phyloP scores from a whole-genome alignment of 352 stramenopile species.

The Globisporangium nagaii region DNA sequence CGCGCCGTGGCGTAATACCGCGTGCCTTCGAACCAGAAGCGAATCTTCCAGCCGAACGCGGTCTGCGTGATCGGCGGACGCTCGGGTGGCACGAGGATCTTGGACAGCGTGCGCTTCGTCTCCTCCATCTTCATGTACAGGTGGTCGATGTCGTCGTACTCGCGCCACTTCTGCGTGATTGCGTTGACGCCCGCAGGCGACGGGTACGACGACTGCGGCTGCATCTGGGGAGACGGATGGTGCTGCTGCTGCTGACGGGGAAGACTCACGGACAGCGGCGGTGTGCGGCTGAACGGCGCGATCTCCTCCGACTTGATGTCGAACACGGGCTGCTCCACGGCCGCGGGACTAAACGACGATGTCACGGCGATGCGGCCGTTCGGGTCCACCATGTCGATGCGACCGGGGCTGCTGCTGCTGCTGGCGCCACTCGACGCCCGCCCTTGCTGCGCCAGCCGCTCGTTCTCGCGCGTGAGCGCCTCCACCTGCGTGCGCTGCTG shows the following conservation, averaged over 20 bases:
- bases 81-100: constrained; percentile 32
- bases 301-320: constrained; percentile 28
- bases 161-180: constrained; percentile 18
- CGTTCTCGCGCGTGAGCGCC: constrained; percentile 36
- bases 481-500: constrained; percentile 41
- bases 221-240: background rate
- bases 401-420: background rate
- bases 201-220: too few relatives aligned
- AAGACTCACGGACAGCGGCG: background rate
- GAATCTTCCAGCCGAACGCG: constrained; percentile 61
- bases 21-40: constrained; percentile 47
- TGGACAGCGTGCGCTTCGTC: constrained; percentile 33
- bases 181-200: background rate
- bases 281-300: constrained; percentile 3
- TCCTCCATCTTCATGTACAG: constrained; percentile 27
- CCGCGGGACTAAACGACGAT: constrained; percentile 16
- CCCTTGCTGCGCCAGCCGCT: constrained; percentile 22
- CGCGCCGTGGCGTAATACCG: constrained; percentile 48
- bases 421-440: background rate
- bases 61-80: constrained; percentile 31
- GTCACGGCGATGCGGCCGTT: background rate
- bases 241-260: background rate
- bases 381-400: background rate
- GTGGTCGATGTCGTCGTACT: constrained; percentile 18
- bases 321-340: constrained; percentile 15